Percentiles rank a stretch among this genome's conserved stretches.
phyloP scores from a whole-genome alignment of 441 rosid species.

The Arabidopsis lyrata region DNA sequence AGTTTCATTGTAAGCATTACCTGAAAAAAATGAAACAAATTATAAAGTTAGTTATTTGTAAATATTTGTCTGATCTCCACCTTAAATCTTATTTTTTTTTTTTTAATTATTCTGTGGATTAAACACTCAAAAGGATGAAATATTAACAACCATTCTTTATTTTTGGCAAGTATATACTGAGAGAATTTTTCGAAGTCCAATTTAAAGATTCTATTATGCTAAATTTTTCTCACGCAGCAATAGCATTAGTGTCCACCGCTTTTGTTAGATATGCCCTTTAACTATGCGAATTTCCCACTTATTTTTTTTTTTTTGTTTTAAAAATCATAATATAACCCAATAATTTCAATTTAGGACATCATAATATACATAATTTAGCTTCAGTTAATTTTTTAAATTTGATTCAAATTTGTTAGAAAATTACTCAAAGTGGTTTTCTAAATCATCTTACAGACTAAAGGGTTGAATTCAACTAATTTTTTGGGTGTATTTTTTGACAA shows the following conservation, averaged over 20 bases:
- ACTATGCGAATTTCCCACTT: background rate
- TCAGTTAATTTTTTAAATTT: too few species aligned
- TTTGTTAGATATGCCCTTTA: background rate
- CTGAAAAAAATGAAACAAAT: background rate
- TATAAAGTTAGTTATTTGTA: background rate
- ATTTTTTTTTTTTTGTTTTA: background rate
- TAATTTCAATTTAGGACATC: background rate
- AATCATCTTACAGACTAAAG: background rate
- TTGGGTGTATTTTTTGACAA: background rate
- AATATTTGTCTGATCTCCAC: background rate
- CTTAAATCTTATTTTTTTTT: background rate
- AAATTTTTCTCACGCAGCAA: conserved; percentile 1
- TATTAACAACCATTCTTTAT: background rate
- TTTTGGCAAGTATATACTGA: conserved; percentile 13
- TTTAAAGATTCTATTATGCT: conserved; percentile 15
- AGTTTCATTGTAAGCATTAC: conserved; percentile 10
- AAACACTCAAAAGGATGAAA: background rate
- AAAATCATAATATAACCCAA: background rate
- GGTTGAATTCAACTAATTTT: background rate
- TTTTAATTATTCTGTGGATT: background rate
- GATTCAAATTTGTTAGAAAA: background rate
- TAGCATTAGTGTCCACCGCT: conserved; percentile 25
- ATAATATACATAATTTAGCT: background rate
- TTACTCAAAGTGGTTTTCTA: background rate
- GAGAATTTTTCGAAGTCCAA: conserved; percentile 5